These are phyloP conservation scores for Thelephora terrestris DNA, from an alignment of 1,284 basidiomycete species.

Conservation along the genomic window DNA sequence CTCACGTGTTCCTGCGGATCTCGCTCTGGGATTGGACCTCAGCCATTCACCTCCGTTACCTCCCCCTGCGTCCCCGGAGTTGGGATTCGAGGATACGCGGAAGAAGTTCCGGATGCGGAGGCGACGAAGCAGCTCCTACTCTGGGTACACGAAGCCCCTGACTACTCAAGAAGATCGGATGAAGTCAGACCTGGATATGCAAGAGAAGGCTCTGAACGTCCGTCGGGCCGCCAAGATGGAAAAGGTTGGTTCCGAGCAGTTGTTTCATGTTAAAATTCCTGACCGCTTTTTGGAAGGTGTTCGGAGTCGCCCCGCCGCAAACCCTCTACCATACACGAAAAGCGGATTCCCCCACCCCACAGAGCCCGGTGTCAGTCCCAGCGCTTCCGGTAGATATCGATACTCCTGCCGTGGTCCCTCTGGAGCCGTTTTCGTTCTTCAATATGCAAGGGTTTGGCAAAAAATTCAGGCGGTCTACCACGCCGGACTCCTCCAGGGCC, in stretches of 20 bases:
- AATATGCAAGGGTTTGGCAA: slow-evolving; percentile 23
- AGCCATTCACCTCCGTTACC: slow-evolving; percentile 31
- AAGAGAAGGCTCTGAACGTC: slow-evolving; percentile 69
- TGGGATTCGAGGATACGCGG: slow-evolving; percentile 14
- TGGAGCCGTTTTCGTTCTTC: neutral
- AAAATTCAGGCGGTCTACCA: slow-evolving; percentile 34
- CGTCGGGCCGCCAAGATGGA: slow-evolving; percentile 76
- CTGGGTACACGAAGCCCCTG: slow-evolving; percentile 34
- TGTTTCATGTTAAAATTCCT: slow-evolving; percentile 5
- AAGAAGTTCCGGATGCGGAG: slow-evolving; percentile 34
- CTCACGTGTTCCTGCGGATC: slow-evolving; percentile 58
- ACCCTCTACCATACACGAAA: slow-evolving; percentile 57
- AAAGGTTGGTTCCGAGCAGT: slow-evolving; percentile 39
- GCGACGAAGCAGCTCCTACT: slow-evolving; percentile 45
- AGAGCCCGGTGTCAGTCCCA: slow-evolving; percentile 7
- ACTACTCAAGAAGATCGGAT: slow-evolving; percentile 48
- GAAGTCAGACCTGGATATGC: slow-evolving; percentile 55
- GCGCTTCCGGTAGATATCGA: neutral
- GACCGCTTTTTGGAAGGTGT: slow-evolving; percentile 40
- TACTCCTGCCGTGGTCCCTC: neutral
- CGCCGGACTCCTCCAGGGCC: slow-evolving; percentile 44
- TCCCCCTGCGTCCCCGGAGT: slow-evolving; percentile 21
- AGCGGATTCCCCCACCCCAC: slow-evolving; percentile 23
- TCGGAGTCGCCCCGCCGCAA: slow-evolving; percentile 69
- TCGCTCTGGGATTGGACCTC: slow-evolving; percentile 45